A percentile compares a stretch with the other conserved stretches of the same genome.
Conservation (phyloP, 768 basidiomycete genomes). For the Serendipita vermifera region DNA sequence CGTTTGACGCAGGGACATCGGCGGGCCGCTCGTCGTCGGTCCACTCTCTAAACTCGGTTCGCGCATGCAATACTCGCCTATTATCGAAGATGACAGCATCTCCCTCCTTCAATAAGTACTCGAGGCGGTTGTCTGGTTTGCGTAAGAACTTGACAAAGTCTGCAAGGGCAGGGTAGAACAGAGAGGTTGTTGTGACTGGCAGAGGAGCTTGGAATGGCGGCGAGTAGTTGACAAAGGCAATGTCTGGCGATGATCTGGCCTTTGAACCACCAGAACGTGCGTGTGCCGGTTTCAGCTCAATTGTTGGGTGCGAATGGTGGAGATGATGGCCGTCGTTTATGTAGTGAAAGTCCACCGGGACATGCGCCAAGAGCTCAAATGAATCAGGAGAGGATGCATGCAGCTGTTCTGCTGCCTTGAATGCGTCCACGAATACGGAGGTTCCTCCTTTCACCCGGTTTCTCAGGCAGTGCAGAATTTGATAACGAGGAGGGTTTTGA, state of each 20-base stretch:
- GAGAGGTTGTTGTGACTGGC: conserved; percentile 35
- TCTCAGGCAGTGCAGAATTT: conserved; percentile 80
- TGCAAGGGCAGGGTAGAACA: conserved; percentile 50
- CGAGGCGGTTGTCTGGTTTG: conserved; percentile 36
- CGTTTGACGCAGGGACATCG: conserved; percentile 17
- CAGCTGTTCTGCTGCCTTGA: conserved; percentile 48
- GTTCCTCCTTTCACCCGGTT: conserved; percentile 73
- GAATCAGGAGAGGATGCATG: conserved; percentile 33
- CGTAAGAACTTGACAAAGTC: conserved; percentile 49
- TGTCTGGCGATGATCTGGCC: conserved; percentile 16
- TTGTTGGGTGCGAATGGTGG: conserved; percentile 56
- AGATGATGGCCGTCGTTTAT: conserved; percentile 82
- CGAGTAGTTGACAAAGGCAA: conserved; percentile 75
- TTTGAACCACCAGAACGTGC: neutral
- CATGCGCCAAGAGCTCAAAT: conserved; percentile 46
- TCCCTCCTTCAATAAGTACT: conserved; percentile 63
- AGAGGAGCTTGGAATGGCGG: conserved; percentile 91
- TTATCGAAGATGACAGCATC: conserved; percentile 91
- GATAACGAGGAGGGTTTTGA: conserved; percentile 79
- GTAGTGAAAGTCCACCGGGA: conserved; percentile 79
- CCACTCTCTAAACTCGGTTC: conserved; percentile 57
- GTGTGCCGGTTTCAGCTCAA: conserved; percentile 38
- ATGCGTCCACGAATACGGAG: conserved; percentile 77
- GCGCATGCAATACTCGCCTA: conserved; percentile 72
- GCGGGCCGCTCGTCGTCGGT: conserved; percentile 21